Evolutionary conservation across 352 stramenopile genomes (phyloP).

Genomic region (Globisporangium splendens): DNA sequence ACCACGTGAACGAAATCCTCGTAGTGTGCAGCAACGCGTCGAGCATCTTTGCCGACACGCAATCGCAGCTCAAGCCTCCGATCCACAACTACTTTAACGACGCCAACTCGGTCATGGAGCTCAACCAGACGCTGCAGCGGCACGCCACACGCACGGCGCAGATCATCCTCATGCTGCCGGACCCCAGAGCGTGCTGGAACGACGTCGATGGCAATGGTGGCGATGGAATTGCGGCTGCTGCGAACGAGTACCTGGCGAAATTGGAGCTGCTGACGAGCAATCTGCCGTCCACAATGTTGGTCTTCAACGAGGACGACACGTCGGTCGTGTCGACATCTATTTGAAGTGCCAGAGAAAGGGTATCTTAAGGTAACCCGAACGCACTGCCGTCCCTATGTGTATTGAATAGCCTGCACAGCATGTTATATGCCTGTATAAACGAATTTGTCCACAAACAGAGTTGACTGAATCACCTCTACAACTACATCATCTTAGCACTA

Average conservation of each 20-base stretch:
- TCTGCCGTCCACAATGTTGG: constrained; percentile 47
- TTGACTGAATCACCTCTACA: neutral
- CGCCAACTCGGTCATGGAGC: constrained; percentile 22
- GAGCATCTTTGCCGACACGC: constrained; percentile 26
- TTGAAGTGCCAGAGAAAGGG: constrained; percentile 15
- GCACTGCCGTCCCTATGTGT: neutral
- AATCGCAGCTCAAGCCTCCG: constrained; percentile 8
- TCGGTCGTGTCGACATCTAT: constrained; percentile 43
- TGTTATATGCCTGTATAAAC: neutral
- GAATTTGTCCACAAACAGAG: neutral
- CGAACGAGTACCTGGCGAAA: constrained; percentile 23
- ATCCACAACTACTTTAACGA: constrained; percentile 18
- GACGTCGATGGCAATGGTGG: neutral
- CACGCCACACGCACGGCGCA: constrained; percentile 37
- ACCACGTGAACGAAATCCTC: constrained; percentile 39
- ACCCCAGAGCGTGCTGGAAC: constrained; percentile 14
- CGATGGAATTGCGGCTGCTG: neutral
- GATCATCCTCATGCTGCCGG: constrained; percentile 40
- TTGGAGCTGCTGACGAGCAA: constrained; percentile 39
- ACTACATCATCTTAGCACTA: neutral
- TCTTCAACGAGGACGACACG: constrained; percentile 42
- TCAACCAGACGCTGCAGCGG: constrained; percentile 49
- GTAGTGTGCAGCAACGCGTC: constrained; percentile 36
- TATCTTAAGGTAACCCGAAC: neutral
- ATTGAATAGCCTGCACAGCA: neutral